Evolutionary conservation across 139 green algal genomes (phyloP).

Genomic region (Astrephomene gubernaculifera): DNA sequence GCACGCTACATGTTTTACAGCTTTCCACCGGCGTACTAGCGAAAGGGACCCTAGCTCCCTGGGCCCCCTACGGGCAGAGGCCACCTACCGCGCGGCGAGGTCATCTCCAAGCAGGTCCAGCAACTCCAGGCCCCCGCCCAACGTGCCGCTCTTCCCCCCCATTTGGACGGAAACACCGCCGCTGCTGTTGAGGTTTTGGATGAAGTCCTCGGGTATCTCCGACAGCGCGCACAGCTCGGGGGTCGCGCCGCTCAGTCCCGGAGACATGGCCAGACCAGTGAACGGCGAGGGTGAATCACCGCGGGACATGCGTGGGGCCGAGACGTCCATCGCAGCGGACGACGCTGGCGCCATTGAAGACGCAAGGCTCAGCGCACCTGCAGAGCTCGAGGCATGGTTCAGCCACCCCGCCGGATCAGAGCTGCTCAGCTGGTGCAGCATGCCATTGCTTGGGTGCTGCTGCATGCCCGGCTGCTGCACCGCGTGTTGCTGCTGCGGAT

Average conservation of each 20-base stretch:
- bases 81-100: neutral
- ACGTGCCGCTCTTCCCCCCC: slow-evolving; percentile 2
- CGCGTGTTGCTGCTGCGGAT: slow-evolving; percentile 19
- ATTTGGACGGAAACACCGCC: neutral
- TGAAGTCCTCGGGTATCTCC: slow-evolving; percentile 28
- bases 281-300: slow-evolving; percentile 15
- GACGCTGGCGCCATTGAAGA: neutral
- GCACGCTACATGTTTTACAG: too few relatives aligned
- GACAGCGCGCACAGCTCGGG: neutral
- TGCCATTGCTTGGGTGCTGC: slow-evolving; percentile 39
- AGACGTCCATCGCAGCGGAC: neutral
- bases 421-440: neutral
- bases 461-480: slow-evolving; percentile 18
- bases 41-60: too few relatives aligned
- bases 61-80: too few relatives aligned
- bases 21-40: too few relatives aligned
- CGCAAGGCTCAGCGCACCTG: neutral
- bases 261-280: slow-evolving; percentile 25
- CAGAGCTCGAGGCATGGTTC: neutral
- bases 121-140: slow-evolving; percentile 11
- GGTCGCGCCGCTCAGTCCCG: neutral
- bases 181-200: slow-evolving; percentile 2
- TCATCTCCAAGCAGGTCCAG: slow-evolving; percentile 36
- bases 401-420: neutral
- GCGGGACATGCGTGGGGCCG: neutral